Conservation (phyloP, 768 basidiomycete species). For the Trametopsis cervina region DNA sequence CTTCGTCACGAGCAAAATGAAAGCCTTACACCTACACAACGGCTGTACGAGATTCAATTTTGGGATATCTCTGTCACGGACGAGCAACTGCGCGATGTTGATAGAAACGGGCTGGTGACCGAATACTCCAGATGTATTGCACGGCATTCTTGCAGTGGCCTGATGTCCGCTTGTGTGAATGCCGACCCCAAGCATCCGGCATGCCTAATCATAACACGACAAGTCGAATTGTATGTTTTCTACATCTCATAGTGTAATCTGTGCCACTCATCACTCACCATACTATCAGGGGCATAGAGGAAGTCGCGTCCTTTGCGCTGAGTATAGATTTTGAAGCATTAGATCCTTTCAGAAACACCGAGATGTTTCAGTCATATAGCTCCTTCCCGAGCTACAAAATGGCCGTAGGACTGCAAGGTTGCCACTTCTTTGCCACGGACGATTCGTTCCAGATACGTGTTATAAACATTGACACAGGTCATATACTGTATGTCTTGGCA, state of each 20-base stretch:
- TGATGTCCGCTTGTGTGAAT: conserved; percentile 43
- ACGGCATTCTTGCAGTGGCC: conserved; percentile 25
- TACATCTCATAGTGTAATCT: too few species aligned
- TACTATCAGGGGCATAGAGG: too few species aligned
- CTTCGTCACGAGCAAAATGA: conserved; percentile 13
- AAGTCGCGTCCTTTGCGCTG: neutral
- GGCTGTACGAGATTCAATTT: conserved; percentile 39
- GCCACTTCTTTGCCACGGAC: conserved; percentile 7
- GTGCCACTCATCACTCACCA: too few species aligned
- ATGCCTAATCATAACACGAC: conserved; percentile 31
- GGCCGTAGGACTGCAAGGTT: neutral
- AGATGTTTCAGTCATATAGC: neutral
- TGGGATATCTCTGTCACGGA: conserved; percentile 39
- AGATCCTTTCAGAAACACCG: neutral
- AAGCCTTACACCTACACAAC: neutral
- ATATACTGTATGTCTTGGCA: neutral
- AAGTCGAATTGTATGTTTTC: neutral
- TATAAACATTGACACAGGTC: conserved; percentile 3
- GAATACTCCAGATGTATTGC: conserved; percentile 31
- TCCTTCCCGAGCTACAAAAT: conserved; percentile 1
- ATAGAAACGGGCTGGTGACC: neutral
- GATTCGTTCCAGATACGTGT: conserved; percentile 1
- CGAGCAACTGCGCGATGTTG: neutral
- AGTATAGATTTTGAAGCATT: neutral
- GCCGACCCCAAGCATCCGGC: conserved; percentile 27